Conservation (phyloP, 768 basidiomycete genomes). For the Pulveroboletus sp. region DNA sequence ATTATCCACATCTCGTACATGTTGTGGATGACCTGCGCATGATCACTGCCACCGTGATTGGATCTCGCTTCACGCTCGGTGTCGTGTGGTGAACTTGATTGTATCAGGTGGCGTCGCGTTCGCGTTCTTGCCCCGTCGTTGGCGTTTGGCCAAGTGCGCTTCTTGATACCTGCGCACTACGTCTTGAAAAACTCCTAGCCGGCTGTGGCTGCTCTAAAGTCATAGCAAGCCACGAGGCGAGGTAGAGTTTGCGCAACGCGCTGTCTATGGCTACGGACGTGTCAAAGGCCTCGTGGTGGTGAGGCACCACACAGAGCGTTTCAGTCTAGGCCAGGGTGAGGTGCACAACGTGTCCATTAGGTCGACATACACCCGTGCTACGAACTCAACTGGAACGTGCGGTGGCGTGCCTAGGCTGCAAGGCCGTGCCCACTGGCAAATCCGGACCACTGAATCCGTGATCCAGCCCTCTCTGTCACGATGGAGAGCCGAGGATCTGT, state of each 20-base stretch:
- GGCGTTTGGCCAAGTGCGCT: background rate
- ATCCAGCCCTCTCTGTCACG: constrained; percentile 13
- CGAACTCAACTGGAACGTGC: background rate
- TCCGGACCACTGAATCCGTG: constrained; percentile 2
- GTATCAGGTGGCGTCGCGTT: too few relatives aligned
- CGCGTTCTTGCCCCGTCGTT: background rate
- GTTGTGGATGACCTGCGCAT: too few relatives aligned
- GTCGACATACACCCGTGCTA: background rate
- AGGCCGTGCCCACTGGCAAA: background rate
- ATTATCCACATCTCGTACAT: too few relatives aligned
- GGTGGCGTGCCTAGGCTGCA: background rate
- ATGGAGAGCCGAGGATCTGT: constrained; percentile 7
- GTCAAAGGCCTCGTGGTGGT: too few relatives aligned
- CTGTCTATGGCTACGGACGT: too few relatives aligned
- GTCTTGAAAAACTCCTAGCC: background rate
- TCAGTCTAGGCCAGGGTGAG: background rate
- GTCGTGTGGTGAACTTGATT: background rate
- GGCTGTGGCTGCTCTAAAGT: background rate
- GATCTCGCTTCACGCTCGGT: background rate
- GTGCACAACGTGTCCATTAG: background rate
- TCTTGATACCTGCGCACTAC: background rate
- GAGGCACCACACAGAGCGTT: too few relatives aligned
- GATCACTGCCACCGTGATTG: too few relatives aligned
- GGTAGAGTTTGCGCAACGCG: background rate
- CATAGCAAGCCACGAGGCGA: background rate